These are phyloP conservation scores for Rhynchospora tenuis DNA, from an alignment of 176 grass and related monocot genomes.

Conservation along the genomic window DNA sequence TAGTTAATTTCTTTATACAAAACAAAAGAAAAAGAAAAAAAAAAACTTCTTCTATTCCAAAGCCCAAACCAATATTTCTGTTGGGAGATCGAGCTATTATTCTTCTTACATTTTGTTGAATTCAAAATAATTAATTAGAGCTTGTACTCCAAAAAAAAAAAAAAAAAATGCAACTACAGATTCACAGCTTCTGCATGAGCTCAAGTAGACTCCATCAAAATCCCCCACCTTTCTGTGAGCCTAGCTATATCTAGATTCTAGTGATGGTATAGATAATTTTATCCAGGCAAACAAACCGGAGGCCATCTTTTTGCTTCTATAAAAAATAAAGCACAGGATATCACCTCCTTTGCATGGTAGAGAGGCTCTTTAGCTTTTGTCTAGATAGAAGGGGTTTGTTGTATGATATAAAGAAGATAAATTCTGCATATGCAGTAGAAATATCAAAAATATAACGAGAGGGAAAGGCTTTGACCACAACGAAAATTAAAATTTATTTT, in stretches of 20 bases:
- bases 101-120: background rate
- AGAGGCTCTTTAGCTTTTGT: background rate
- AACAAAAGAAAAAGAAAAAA: background rate
- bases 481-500: background rate
- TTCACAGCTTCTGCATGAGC: conserved; percentile 9
- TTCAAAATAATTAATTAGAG: background rate
- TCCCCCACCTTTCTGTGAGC: background rate
- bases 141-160: background rate
- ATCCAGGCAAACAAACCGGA: conserved; percentile 15
- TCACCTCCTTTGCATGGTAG: conserved; percentile 15
- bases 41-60: background rate
- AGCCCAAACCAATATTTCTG: background rate
- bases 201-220: conserved; percentile 11
- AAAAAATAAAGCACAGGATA: background rate
- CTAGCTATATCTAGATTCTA: background rate
- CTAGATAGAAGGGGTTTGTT: background rate
- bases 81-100: background rate
- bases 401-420: conserved; percentile 8
- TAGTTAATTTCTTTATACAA: background rate
- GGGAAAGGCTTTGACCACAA: background rate
- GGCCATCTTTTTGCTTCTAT: conserved; percentile 45
- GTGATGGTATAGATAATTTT: background rate
- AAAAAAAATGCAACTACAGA: background rate
- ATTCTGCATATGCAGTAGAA: conserved; percentile 8
- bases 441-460: background rate